These are phyloP conservation scores for Debaryomyces hansenii DNA, from an alignment of 805 yeast species.

Conservation along the genomic window DNA sequence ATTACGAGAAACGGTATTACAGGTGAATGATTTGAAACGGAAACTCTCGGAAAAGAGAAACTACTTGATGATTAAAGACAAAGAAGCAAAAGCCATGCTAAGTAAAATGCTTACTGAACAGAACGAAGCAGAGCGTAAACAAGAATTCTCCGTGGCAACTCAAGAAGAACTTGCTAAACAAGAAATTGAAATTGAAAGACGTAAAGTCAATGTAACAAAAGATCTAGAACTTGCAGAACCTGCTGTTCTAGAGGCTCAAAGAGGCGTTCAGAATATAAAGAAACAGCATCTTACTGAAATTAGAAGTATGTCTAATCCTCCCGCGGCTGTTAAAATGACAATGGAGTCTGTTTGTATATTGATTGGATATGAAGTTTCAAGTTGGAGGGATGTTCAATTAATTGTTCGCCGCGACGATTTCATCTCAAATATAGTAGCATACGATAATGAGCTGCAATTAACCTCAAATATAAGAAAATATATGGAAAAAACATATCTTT, in stretches of 20 bases:
- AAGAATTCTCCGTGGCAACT: slow-evolving; percentile 79
- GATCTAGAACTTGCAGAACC: slow-evolving; percentile 84
- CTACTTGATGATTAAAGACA: slow-evolving; percentile 54
- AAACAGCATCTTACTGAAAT: slow-evolving; percentile 90
- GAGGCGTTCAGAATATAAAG: slow-evolving; percentile 89
- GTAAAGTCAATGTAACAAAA: slow-evolving; percentile 54
- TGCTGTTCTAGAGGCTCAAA: slow-evolving; percentile 76
- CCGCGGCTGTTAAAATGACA: slow-evolving; percentile 79
- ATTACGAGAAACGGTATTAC: slow-evolving; percentile 72
- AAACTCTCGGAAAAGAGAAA: slow-evolving; percentile 54
- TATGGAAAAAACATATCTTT: slow-evolving; percentile 62
- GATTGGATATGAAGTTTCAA: slow-evolving; percentile 64
- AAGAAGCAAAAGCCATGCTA: slow-evolving; percentile 69
- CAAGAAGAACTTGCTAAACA: slow-evolving; percentile 68
- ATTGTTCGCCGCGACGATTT: slow-evolving; percentile 86
- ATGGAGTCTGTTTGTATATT: slow-evolving; percentile 85
- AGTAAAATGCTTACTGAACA: slow-evolving; percentile 79
- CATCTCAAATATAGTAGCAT: slow-evolving; percentile 76
- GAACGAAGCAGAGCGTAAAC: slow-evolving; percentile 88
- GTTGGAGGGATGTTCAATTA: slow-evolving; percentile 83
- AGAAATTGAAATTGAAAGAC: slow-evolving; percentile 55
- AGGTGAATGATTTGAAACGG: slow-evolving; percentile 60
- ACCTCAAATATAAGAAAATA: slow-evolving; percentile 49
- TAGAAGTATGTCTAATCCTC: slow-evolving; percentile 88
- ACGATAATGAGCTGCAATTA: slow-evolving; percentile 62